Percentiles rank a stretch among this genome's conserved stretches.
phyloP scores from a whole-genome alignment of 192 early-diverging fungal species.

The Dissophora globulifera region DNA sequence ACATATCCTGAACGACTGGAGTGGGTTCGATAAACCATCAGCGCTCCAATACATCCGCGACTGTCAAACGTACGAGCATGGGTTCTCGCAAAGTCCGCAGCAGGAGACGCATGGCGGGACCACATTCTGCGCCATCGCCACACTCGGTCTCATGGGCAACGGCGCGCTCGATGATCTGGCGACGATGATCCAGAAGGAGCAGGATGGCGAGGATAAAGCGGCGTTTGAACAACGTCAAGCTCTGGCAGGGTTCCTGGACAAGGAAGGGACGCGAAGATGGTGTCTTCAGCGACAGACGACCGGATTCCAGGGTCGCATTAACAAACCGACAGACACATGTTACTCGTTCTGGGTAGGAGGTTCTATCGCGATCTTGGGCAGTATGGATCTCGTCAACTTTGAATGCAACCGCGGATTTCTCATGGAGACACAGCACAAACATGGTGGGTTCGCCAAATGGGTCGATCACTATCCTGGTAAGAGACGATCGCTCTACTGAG shows the following conservation, averaged over 20 bases:
- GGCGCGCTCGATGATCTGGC: constrained; percentile 27
- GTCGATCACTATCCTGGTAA: constrained; percentile 67
- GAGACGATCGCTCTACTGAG: background rate
- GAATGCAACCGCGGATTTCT: constrained; percentile 68
- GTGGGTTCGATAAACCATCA: constrained; percentile 75
- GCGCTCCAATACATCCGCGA: constrained; percentile 68
- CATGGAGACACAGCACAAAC: constrained; percentile 62
- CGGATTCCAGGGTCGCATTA: constrained; percentile 92
- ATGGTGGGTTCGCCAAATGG: constrained; percentile 73
- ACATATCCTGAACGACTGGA: constrained; percentile 90
- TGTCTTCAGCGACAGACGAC: constrained; percentile 76
- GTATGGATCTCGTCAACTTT: constrained; percentile 68
- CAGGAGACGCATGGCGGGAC: constrained; percentile 93
- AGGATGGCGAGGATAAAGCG: constrained; percentile 27
- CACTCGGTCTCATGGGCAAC: constrained; percentile 76
- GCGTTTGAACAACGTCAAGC: constrained; percentile 40
- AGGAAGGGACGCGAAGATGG: constrained; percentile 74
- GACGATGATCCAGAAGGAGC: constrained; percentile 28
- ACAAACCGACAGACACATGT: constrained; percentile 92
- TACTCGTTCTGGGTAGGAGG: constrained; percentile 99
- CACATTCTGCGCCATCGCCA: constrained; percentile 89
- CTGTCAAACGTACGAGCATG: constrained; percentile 77
- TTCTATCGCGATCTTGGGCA: constrained; percentile 72
- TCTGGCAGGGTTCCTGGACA: constrained; percentile 65
- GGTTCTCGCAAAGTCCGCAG: constrained; percentile 79